Conservation (phyloP, 1,139 yeast genomes). For the Candida pseudoviswanathii region DNA sequence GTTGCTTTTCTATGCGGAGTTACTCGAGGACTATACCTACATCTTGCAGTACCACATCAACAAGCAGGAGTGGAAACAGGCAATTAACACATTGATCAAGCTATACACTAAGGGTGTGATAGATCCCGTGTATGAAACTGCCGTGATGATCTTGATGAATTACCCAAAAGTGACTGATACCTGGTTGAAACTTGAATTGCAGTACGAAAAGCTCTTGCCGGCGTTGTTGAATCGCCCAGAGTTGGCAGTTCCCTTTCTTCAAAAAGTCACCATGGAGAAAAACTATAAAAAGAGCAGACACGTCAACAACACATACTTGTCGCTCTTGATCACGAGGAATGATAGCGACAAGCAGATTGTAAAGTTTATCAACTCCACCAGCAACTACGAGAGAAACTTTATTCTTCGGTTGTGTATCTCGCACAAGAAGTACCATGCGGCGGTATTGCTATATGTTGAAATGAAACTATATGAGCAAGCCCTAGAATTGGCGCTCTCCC, state of each 20-base stretch:
- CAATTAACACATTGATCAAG: conserved; percentile 58
- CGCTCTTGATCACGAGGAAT: conserved; percentile 62
- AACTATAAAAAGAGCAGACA: conserved; percentile 45
- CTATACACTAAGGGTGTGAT: conserved; percentile 35
- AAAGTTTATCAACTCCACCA: conserved; percentile 29
- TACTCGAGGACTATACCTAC: conserved; percentile 67
- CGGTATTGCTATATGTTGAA: conserved; percentile 65
- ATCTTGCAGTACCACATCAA: conserved; percentile 72
- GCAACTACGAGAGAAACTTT: conserved; percentile 65
- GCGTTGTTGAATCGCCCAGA: conserved; percentile 63
- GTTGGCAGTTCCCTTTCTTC: conserved; percentile 67
- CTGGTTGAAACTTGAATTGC: conserved; percentile 66
- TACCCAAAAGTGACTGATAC: conserved; percentile 68
- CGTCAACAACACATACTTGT: conserved; percentile 73
- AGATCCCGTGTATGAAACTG: conserved; percentile 59
- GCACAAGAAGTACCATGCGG: conserved; percentile 59
- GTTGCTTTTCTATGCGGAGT: conserved; percentile 66
- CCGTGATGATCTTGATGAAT: conserved; percentile 69
- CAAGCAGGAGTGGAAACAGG: conserved; percentile 71
- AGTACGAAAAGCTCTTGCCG: conserved; percentile 69
- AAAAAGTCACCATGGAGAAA: conserved; percentile 58
- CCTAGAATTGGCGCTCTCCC: conserved; percentile 65
- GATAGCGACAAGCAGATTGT: conserved; percentile 32
- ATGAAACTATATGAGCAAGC: conserved; percentile 81
- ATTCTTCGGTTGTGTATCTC: conserved; percentile 73